Base-by-base conservation (phyloP, 805 yeast species). In the Candida parachauliodes region DNA sequence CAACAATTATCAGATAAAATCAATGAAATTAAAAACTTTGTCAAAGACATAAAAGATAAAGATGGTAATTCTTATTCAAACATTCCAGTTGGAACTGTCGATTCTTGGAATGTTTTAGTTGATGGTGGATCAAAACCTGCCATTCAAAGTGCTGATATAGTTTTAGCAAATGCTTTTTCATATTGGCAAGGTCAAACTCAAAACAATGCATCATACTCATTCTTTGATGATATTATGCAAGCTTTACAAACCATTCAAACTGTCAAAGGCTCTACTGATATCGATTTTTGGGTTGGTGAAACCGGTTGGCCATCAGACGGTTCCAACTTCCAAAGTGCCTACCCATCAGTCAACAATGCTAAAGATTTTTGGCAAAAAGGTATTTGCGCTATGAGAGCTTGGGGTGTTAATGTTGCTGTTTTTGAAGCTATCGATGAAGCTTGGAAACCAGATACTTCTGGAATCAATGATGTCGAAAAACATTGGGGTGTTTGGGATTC, bases 161-260 rank as follows among this genome's bases (percentile, higher is more conserved):
- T 88, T 44, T 84, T 82, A 61, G 95, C 96, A 55, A 91, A 91
- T 60, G 97, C 96, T 35, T 91, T 91, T 77, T 86, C 97, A 7
- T 91, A 89, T 81, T 91, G 98, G 98, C 98, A 91, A 72, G 97
- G 97, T 30, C 97, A 88, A 72, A 75, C 88, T 49, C 76, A 74
- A 76, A 56, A 62, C 34, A 89, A 89, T 62, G 77, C 96, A 19
- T 79, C 95, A 12, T 86, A 78, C 75, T 88, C 96, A 2, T 91
- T 89, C 83, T 77, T 88, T 50, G 97, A 89, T 61, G 97, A 91
- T 63, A 87, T 91, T 63, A 88, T 89, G 96, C 97, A 91, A 75
- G 96, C 97, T 49, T 70, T 91, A 62, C 95, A 88, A 72, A 71
- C 74, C 44, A 79, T 91, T 54, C 96, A 91, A 75, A 71, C 87